Percentiles rank a stretch among this genome's conserved stretches.
Conservation (phyloP, 163 green algal species). For the Prototheca wickerhamii region DNA sequence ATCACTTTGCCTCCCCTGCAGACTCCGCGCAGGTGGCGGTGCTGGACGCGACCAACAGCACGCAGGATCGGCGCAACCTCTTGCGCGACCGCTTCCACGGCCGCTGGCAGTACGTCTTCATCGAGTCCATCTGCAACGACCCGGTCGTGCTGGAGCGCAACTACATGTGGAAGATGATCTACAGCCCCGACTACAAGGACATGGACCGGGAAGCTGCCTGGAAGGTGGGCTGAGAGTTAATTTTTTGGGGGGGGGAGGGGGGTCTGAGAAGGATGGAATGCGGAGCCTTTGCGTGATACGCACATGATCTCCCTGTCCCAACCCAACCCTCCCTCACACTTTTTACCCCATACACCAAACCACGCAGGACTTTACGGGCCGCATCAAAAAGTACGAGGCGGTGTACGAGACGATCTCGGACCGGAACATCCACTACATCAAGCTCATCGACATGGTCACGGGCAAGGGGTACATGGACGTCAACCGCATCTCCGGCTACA, state of each 20-base stretch:
- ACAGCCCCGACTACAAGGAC: conserved; percentile 78
- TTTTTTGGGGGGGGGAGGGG: no score
- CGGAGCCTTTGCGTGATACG: no score
- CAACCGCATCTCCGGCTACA: conserved; percentile 89
- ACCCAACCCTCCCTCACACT: neutral
- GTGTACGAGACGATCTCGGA: conserved; percentile 84
- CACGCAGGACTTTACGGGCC: conserved; percentile 63
- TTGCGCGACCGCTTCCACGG: conserved; percentile 63
- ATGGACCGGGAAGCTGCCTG: conserved; percentile 47
- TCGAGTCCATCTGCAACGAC: conserved; percentile 94
- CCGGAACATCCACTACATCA: conserved; percentile 83
- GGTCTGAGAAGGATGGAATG: no score
- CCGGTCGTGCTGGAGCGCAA: conserved; percentile 68
- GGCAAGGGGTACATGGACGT: conserved; percentile 76
- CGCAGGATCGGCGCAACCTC: conserved; percentile 57
- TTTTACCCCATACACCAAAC: neutral
- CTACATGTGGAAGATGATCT: conserved; percentile 86
- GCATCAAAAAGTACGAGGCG: conserved; percentile 78
- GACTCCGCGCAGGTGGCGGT: conserved; percentile 80
- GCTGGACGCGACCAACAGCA: conserved; percentile 95
- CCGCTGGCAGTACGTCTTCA: conserved; percentile 85
- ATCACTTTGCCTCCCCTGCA: conserved; percentile 11
- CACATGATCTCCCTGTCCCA: no score
- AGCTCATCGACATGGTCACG: conserved; percentile 78
- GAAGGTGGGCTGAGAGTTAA: conserved; percentile 4